Evolutionary conservation across 2,329 filamentous ascomycete species (phyloP).

Genomic region (Diplodia intermedia): DNA sequence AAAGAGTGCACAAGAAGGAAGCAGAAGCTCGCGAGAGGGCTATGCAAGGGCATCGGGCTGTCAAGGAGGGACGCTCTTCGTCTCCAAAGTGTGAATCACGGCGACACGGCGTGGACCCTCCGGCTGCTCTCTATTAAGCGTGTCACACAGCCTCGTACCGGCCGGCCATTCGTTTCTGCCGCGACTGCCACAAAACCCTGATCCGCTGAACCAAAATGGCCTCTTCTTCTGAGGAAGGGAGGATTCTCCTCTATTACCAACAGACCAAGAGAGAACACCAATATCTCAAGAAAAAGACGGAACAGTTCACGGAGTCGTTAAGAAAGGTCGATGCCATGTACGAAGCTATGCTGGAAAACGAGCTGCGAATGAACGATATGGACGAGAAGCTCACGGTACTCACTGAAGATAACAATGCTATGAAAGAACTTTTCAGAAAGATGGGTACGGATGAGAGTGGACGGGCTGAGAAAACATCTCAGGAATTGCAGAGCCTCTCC

Average conservation of each 20-base stretch:
- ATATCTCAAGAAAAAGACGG: slow-evolving; percentile 30
- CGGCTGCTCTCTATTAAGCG: background rate
- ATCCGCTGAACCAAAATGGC: slow-evolving; percentile 1
- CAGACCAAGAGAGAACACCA: slow-evolving; percentile 27
- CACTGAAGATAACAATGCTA: background rate
- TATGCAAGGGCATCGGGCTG: background rate
- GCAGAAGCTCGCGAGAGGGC: background rate
- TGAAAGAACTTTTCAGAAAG: slow-evolving; percentile 4
- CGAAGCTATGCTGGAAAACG: slow-evolving; percentile 21
- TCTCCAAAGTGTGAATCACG: background rate
- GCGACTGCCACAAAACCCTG: background rate
- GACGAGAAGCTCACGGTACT: background rate
- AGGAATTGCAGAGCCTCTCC: slow-evolving; percentile 23
- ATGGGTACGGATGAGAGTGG: background rate
- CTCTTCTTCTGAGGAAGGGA: background rate
- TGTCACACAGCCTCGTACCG: background rate
- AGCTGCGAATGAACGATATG: slow-evolving; percentile 21
- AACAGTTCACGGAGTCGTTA: slow-evolving; percentile 25
- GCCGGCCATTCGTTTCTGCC: background rate
- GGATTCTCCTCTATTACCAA: slow-evolving; percentile 16
- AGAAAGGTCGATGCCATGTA: slow-evolving; percentile 19
- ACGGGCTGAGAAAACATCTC: slow-evolving; percentile 23
- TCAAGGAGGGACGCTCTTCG: background rate
- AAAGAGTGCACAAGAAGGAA: background rate
- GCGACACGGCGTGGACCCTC: background rate